Evolutionary conservation across 2,329 filamentous ascomycete genomes (phyloP).

Genomic region (Diaporthe nobilis): DNA sequence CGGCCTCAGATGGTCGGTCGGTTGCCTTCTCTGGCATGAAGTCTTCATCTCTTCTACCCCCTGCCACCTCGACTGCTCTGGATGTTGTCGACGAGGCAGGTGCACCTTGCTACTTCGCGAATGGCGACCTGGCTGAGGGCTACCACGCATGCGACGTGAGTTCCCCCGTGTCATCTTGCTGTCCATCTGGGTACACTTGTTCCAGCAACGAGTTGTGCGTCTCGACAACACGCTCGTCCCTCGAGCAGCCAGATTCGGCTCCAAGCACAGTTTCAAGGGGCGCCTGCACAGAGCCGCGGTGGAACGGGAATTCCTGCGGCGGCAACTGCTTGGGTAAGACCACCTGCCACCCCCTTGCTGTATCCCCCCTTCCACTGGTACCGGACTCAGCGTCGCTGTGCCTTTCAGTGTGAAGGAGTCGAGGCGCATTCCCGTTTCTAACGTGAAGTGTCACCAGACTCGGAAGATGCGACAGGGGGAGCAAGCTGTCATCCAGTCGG

Average conservation of each 20-base stretch:
- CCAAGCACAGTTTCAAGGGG: constrained; percentile 43
- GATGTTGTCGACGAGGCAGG: neutral
- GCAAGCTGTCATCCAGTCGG: constrained; percentile 41
- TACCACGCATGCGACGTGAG: constrained; percentile 45
- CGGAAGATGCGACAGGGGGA: constrained; percentile 2
- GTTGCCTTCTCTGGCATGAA: constrained; percentile 1
- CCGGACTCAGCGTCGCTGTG: neutral
- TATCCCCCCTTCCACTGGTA: too few relatives aligned
- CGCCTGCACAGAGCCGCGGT: constrained; percentile 47
- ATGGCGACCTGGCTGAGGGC: constrained; percentile 41
- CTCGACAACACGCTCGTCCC: constrained; percentile 40
- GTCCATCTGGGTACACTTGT: constrained; percentile 47
- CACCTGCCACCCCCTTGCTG: neutral
- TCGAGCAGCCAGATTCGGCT: constrained; percentile 43
- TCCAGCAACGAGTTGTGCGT: constrained; percentile 46
- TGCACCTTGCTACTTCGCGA: constrained; percentile 46
- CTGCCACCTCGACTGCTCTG: neutral
- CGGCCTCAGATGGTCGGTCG: constrained; percentile 5
- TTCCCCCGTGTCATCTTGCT: constrained; percentile 45
- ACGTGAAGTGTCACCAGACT: constrained; percentile 9
- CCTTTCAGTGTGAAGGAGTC: neutral
- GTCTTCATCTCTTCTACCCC: neutral
- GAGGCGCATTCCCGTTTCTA: neutral
- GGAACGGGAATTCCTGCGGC: constrained; percentile 46
- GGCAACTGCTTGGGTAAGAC: constrained; percentile 45